A percentile compares a stretch with the other conserved stretches of the same genome.
phyloP scores from a whole-genome alignment of 2,329 filamentous ascomycete species.

The Eutypella sp. region DNA sequence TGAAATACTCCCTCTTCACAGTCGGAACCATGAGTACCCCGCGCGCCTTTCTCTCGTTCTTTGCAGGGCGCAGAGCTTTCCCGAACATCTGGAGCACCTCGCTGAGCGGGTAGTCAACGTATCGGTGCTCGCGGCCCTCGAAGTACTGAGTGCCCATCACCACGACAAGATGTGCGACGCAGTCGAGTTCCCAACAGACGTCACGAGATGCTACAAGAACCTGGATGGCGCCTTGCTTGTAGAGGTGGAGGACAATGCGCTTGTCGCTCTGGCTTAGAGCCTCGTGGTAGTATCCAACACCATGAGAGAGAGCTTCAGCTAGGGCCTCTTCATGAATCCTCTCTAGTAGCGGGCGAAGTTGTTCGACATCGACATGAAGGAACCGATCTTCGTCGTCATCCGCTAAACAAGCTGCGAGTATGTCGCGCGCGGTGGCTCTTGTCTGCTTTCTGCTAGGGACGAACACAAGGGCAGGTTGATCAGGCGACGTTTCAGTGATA shows the following conservation, averaged over 20 bases:
- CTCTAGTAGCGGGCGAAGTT: conserved; percentile 76
- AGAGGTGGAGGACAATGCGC: conserved; percentile 89
- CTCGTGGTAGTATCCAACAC: conserved; percentile 96
- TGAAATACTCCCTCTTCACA: conserved; percentile 96
- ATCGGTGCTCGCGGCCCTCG: conserved; percentile 92
- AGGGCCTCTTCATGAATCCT: conserved; percentile 82
- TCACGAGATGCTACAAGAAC: conserved; percentile 74
- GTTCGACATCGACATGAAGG: conserved; percentile 75
- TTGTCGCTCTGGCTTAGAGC: conserved; percentile 85
- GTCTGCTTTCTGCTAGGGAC: conserved; percentile 93
- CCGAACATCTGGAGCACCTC: conserved; percentile 98
- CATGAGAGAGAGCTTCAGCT: conserved; percentile 84
- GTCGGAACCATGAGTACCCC: conserved; percentile 96
- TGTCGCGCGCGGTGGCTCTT: conserved; percentile 76
- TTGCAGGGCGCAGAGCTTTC: conserved; percentile 73
- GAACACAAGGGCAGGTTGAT: conserved; percentile 88
- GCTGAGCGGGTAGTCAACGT: conserved; percentile 91
- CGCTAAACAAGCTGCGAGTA: conserved; percentile 79
- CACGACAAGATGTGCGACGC: conserved; percentile 82
- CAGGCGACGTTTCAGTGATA: conserved; percentile 79
- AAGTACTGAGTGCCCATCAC: conserved; percentile 99
- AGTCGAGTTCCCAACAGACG: conserved; percentile 92
- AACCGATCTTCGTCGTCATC: conserved; percentile 94
- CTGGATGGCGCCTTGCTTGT: conserved; percentile 83
- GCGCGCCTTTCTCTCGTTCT: conserved; percentile 69